Evolutionary conservation across 495 filamentous ascomycete species (phyloP).

Genomic region (Neurospora sp.): DNA sequence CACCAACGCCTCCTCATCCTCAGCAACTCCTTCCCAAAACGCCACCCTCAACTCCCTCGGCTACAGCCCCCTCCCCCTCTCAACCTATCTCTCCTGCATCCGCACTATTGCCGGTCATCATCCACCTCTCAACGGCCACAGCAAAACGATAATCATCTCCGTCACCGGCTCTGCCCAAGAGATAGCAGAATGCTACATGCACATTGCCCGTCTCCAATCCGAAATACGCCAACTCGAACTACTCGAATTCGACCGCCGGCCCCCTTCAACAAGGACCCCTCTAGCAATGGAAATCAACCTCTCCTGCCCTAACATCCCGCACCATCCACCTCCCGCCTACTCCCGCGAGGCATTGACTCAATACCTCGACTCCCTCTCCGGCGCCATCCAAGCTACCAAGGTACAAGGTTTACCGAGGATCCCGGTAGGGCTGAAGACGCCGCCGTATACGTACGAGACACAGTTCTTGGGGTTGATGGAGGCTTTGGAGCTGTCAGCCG

Average conservation of each 20-base stretch:
- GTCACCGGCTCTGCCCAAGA: constrained; percentile 50
- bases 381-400: not conserved
- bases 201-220: constrained; percentile 12
- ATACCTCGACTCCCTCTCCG: constrained; percentile 36
- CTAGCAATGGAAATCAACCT: constrained; percentile 63
- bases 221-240: too few relatives aligned
- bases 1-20: constrained; percentile 1
- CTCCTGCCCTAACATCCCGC: constrained; percentile 61
- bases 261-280: not conserved
- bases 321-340: constrained; percentile 59
- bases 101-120: too few relatives aligned
- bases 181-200: constrained; percentile 34
- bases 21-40: constrained; percentile 3
- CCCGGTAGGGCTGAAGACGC: constrained; percentile 54
- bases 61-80: constrained; percentile 28
- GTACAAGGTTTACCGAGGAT: constrained; percentile 4
- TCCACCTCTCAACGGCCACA: not conserved
- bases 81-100: too few relatives aligned
- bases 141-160: constrained; percentile 56
- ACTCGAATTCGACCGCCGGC: too few relatives aligned
- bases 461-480: constrained; percentile 46
- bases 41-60: constrained; percentile 63
- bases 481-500: constrained; percentile 26
- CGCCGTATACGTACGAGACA: constrained; percentile 56
- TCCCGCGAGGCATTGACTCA: constrained; percentile 27